Evolutionary conservation across 129 eudicot species (phyloP), one percentile per base, ranked within the genome.

Genomic region (Arctium lappa): DNA sequence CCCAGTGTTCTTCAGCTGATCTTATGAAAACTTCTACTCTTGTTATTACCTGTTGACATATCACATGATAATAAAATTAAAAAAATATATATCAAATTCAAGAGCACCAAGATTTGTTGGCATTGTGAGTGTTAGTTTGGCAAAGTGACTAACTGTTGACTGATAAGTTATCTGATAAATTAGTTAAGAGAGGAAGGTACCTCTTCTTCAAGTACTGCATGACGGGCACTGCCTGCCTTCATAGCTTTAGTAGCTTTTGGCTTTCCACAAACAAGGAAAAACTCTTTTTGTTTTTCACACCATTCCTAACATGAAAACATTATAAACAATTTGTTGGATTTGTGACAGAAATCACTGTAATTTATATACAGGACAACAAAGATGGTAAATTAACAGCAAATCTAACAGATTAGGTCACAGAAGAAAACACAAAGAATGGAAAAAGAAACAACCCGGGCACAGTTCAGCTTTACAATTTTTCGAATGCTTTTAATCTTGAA

Each of bases 161-260:
- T 42, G 37, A 40, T 5, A 74, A 74, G 65, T 18, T 13, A 74
- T n/a, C 7, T 27, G 33, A 11, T 44, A 22, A 36, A 34, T 15
- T 72, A 72, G 8, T 44, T 4, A 68, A 22, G 53, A n/a, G 32
- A 36, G 3, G 22, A 30, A 40, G 9, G 11, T 91, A 94, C 98
- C 98, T 92, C 97, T 86, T 91, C 86, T 86, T 91, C 96, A 63
- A 94, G 91, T 65, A 62, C 85, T 12, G 89, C 88, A 84, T 94
- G 98, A 36, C 96, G 97, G 78, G 92, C 94, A 82, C 79, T 86
- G n/a, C 98, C 98, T 40, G 92, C 98, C 89, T 89, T 75, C 98
- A 94, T 92, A 75, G 97, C 96, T 80, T 81, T 83, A 37, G 87
- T 91, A 74, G 85, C 88, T 86, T 81, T 69, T 73, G 91, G 91